A percentile compares a stretch with the other conserved stretches of the same genome.
Evolutionary conservation across 495 filamentous ascomycete species (phyloP).

Genomic region (Trichoderma orchidacearum): DNA sequence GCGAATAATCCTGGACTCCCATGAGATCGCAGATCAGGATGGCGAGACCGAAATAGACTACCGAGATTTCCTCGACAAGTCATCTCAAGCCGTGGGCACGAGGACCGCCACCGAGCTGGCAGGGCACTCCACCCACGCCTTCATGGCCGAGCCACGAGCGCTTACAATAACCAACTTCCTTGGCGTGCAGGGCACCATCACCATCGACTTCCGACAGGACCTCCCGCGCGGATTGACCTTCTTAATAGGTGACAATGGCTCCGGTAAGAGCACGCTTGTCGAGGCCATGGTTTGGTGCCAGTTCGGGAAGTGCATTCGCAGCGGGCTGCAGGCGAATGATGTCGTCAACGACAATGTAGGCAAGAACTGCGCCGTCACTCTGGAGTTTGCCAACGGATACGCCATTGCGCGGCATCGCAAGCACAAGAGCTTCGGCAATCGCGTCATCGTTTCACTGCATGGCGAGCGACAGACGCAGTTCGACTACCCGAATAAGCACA

Average conservation of each 20-base stretch:
- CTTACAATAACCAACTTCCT: slow-evolving; percentile 21
- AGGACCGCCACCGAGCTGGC: slow-evolving; percentile 3
- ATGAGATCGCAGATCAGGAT: slow-evolving; percentile 4
- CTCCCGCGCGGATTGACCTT: slow-evolving; percentile 15
- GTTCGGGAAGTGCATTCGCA: slow-evolving; percentile 16
- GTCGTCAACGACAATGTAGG: slow-evolving; percentile 18
- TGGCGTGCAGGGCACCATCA: slow-evolving; percentile 15
- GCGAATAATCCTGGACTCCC: slow-evolving; percentile 7
- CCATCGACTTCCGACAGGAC: slow-evolving; percentile 13
- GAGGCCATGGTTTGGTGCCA: slow-evolving; percentile 23
- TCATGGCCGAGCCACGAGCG: slow-evolving; percentile 13
- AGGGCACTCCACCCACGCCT: slow-evolving; percentile 7
- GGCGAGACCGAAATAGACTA: neutral
- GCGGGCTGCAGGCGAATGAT: slow-evolving; percentile 12
- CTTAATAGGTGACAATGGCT: neutral
- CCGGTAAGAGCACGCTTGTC: slow-evolving; percentile 17
- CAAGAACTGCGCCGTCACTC: slow-evolving; percentile 11
- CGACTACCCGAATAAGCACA: slow-evolving; percentile 3
- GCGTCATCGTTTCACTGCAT: slow-evolving; percentile 10
- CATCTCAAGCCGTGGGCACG: neutral
- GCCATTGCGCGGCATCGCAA: slow-evolving; percentile 14
- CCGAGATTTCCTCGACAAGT: slow-evolving; percentile 1
- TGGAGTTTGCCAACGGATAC: slow-evolving; percentile 19
- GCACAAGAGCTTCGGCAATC: slow-evolving; percentile 7
- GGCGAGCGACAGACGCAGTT: slow-evolving; percentile 14